Evolutionary conservation across 2,329 filamentous ascomycete genomes (phyloP).

Genomic region (Talaromyces islandicus): DNA sequence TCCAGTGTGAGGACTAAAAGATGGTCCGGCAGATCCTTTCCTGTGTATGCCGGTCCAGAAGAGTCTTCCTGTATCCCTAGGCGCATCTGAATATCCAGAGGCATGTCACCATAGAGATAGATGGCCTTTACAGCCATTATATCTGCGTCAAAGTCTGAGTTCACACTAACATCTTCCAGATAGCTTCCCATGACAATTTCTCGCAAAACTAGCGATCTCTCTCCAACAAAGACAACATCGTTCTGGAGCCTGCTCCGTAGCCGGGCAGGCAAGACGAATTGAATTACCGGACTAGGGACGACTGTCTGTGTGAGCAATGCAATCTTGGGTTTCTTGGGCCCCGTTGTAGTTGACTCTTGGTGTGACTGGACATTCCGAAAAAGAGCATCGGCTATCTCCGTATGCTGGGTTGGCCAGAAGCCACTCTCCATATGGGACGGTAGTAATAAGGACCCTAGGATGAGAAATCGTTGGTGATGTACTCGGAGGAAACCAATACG

Average conservation of each 20-base stretch:
- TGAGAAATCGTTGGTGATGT: background rate
- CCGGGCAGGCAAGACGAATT: conserved; percentile 73
- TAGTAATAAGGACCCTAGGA: background rate
- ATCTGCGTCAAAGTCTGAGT: conserved; percentile 68
- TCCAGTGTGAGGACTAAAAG: conserved; percentile 71
- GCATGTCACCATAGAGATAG: conserved; percentile 47
- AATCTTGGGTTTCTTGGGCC: conserved; percentile 43
- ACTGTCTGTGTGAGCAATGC: conserved; percentile 76
- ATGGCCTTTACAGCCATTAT: conserved; percentile 77
- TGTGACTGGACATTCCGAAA: background rate
- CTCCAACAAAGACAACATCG: conserved; percentile 81
- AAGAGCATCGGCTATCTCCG: background rate
- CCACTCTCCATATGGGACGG: background rate
- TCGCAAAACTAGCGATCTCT: conserved; percentile 74
- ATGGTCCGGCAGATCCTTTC: conserved; percentile 61
- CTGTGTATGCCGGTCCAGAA: conserved; percentile 8
- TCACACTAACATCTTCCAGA: conserved; percentile 69
- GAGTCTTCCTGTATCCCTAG: conserved; percentile 12
- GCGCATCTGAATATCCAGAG: conserved; percentile 27
- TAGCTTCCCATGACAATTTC: conserved; percentile 62
- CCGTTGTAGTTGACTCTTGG: background rate
- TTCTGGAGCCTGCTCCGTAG: conserved; percentile 65
- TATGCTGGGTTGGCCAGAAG: background rate
- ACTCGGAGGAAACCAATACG: background rate
- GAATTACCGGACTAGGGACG: conserved; percentile 66